Base-by-base conservation (phyloP, 2,329 filamentous ascomycete genomes). In the Zasmidium citrigriseum region DNA sequence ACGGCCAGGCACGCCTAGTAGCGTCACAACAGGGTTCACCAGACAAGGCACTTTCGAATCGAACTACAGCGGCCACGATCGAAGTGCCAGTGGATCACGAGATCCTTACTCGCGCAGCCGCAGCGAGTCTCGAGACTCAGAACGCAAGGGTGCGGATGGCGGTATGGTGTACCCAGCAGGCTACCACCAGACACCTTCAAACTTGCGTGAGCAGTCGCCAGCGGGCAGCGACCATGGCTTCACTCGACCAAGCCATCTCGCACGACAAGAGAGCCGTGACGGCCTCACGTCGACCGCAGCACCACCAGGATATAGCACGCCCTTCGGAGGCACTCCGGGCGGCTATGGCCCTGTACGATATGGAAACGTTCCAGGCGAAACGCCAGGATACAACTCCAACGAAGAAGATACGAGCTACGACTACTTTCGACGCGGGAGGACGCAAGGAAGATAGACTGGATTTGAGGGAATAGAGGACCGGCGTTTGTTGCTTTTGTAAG, bases 1-100 rank as follows among this genome's bases (percentile, higher is more conserved):
- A 16, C 81, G 88, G 1, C 83, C 87, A 0, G 84, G 81, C 18
- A 89, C 87, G 0, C 87, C 87, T 0, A 79, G 80, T 12, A 84
- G 82, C 24, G 74, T 80, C 49, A 68, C 68, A 48, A 72, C 70
- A 16, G 70, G 68, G 2, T 48, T 70, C 55, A 68, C 66, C 0
- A 61, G 70, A 27, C 63, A 68, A 2, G 67, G 64, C 18, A 72
- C 70, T 1, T 66, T 62, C 59, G 65, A 70, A 16, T 72, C 72
- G 14, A 64, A 64, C 46, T 58, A 58, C 2, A 66, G 47, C 51
- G 59, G 54, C 10, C 57, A 62, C 53, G 52, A 52, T 9, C 57
- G 62, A 27, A 59, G 57, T 27, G 46, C 45, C 23, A 55, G 56
- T 23, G 56, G 56, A n/a, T 52, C 52, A 9, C 45, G 34, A 46